Evolutionary conservation across 2,329 filamentous ascomycete species (phyloP).

Genomic region (Berkeleyomyces basicola): DNA sequence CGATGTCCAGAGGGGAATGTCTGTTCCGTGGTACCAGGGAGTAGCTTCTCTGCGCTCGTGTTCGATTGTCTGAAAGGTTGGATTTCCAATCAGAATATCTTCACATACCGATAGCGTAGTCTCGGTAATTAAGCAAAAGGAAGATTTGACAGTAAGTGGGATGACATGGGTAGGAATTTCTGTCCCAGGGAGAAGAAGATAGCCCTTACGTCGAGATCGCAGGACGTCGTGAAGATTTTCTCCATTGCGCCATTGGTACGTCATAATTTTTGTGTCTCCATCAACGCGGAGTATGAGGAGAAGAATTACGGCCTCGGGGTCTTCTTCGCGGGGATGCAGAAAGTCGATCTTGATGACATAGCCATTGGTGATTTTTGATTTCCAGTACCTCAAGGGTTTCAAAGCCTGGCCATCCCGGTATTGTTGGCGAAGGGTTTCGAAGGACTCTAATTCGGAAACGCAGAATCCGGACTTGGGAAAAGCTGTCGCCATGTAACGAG

Average conservation of each 20-base stretch:
- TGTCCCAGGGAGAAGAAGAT: slow-evolving; percentile 29
- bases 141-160: slow-evolving; percentile 51
- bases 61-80: slow-evolving; percentile 30
- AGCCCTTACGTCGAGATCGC: slow-evolving; percentile 27
- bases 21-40: slow-evolving; percentile 29
- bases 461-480: slow-evolving; percentile 55
- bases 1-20: slow-evolving; percentile 54
- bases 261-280: slow-evolving; percentile 34
- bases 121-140: slow-evolving; percentile 53
- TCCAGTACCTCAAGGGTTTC: slow-evolving; percentile 37
- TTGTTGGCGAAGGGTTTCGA: slow-evolving; percentile 32
- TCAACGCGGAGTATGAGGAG: slow-evolving; percentile 42
- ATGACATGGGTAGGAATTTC: slow-evolving; percentile 53
- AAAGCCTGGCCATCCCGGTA: slow-evolving; percentile 31
- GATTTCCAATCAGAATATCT: slow-evolving; percentile 34
- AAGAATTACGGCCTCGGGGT: slow-evolving; percentile 58
- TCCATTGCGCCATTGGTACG: slow-evolving; percentile 44
- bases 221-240: slow-evolving; percentile 31
- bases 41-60: slow-evolving; percentile 27
- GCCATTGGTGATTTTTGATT: slow-evolving; percentile 40
- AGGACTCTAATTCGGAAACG: slow-evolving; percentile 50
- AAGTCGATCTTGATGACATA: slow-evolving; percentile 81
- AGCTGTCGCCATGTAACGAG: slow-evolving; percentile 49
- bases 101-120: slow-evolving; percentile 39
- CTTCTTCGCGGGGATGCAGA: slow-evolving; percentile 54